Evolutionary conservation across 2,329 filamentous ascomycete genomes (phyloP).

Genomic region (Trichoderma brevicompactum): DNA sequence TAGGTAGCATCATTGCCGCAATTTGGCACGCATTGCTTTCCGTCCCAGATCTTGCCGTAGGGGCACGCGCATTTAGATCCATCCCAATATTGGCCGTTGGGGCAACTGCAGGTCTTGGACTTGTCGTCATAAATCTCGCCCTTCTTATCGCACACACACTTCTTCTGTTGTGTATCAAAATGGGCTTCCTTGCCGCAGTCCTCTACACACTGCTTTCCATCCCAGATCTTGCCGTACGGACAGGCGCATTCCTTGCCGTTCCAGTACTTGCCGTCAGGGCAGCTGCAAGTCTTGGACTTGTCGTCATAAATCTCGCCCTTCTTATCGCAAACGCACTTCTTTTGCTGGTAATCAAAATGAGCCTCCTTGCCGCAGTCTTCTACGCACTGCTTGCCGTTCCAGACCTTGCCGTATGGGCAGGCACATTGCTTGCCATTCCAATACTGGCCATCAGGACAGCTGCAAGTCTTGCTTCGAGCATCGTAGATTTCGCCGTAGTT

Average conservation of each 20-base stretch:
- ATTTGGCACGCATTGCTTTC: slow-evolving; percentile 20
- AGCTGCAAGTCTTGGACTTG: slow-evolving; percentile 26
- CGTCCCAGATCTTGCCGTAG: slow-evolving; percentile 4
- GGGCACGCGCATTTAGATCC: background rate
- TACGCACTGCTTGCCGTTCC: slow-evolving; percentile 21
- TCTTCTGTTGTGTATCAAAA: background rate
- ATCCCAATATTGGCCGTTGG: slow-evolving; percentile 18
- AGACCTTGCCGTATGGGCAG: slow-evolving; percentile 9
- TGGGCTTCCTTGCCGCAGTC: slow-evolving; percentile 27
- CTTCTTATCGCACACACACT: slow-evolving; percentile 20
- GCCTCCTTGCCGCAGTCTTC: slow-evolving; percentile 27
- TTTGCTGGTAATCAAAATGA: slow-evolving; percentile 4
- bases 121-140: slow-evolving; percentile 18
- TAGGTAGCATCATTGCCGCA: slow-evolving; percentile 29
- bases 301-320: slow-evolving; percentile 22
- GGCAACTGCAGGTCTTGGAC: slow-evolving; percentile 27
- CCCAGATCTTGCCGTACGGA: slow-evolving; percentile 6
- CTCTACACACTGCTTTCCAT: slow-evolving; percentile 11
- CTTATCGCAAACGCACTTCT: slow-evolving; percentile 26
- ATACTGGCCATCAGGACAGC: slow-evolving; percentile 21
- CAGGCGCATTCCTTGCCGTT: slow-evolving; percentile 18
- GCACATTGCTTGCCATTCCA: slow-evolving; percentile 16
- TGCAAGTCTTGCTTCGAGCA: slow-evolving; percentile 22
- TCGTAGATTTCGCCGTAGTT: slow-evolving; percentile 18
- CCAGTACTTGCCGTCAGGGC: slow-evolving; percentile 18